Conservation (phyloP, 164 flowering plant species). For the Echeveria elegans region DNA sequence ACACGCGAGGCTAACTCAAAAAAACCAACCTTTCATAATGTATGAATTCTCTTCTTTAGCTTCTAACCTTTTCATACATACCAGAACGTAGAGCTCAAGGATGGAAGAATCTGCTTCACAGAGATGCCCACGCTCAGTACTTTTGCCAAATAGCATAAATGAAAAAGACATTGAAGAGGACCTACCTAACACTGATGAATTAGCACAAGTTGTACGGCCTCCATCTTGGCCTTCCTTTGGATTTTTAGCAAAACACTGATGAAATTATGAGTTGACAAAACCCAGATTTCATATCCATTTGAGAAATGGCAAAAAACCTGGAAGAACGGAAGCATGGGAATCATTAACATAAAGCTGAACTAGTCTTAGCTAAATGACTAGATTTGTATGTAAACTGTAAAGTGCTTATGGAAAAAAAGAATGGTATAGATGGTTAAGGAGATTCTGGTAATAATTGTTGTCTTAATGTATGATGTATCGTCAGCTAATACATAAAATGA, state of each 20-base stretch:
- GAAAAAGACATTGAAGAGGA: not conserved
- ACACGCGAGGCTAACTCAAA: not conserved
- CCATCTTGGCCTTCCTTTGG: constrained; percentile 74
- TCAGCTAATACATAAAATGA: not conserved
- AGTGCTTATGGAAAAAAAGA: constrained; percentile 53
- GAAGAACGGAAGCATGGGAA: constrained; percentile 5
- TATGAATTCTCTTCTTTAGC: constrained; percentile 62
- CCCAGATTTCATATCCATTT: constrained; percentile 59
- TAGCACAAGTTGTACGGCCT: no score
- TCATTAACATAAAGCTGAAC: not conserved
- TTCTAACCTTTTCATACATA: constrained; percentile 90
- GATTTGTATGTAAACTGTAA: not conserved
- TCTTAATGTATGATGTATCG: not conserved
- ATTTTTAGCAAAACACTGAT: constrained; percentile 41
- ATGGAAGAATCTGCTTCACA: constrained; percentile 70
- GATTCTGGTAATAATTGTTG: not conserved
- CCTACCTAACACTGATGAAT: constrained; percentile 41
- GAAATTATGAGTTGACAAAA: constrained; percentile 64
- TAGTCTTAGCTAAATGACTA: not conserved
- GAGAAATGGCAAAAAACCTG: constrained; percentile 66
- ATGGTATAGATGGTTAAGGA: not conserved
- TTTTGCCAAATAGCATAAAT: not conserved
- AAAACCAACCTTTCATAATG: constrained; percentile 80
- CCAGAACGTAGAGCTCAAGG: constrained; percentile 75
- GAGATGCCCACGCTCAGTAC: not conserved